Conservation (phyloP, 345 rosid genomes). For the Adansonia digitata region DNA sequence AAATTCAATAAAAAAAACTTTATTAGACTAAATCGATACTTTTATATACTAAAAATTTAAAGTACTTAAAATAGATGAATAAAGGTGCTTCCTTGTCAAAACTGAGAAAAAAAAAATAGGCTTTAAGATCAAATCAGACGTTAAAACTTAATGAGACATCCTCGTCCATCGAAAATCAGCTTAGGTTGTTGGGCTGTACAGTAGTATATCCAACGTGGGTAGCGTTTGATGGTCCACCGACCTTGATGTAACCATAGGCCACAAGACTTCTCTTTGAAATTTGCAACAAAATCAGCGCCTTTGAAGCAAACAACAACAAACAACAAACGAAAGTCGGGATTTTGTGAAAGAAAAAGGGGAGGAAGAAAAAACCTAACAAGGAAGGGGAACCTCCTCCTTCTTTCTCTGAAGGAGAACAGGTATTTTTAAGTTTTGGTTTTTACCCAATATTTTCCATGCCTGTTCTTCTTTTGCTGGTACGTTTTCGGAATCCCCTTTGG, state of each 20-base stretch:
- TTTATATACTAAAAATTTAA: no score
- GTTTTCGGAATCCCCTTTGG: background rate
- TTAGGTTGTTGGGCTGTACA: background rate
- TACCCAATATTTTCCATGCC: background rate
- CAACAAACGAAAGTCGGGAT: background rate
- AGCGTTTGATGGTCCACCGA: background rate
- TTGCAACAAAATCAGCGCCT: background rate
- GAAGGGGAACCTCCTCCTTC: background rate
- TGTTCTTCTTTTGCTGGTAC: constrained; percentile 20
- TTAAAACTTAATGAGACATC: background rate
- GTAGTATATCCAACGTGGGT: background rate
- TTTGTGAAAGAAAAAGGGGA: background rate
- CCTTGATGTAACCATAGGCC: background rate
- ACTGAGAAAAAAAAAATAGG: no score
- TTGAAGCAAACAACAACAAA: background rate
- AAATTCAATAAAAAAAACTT: no score
- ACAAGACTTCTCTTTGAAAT: background rate
- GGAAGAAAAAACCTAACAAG: background rate
- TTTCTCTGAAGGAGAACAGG: constrained; percentile 12
- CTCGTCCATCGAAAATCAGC: background rate
- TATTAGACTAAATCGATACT: no score
- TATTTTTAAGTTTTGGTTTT: background rate
- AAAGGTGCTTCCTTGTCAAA: no score
- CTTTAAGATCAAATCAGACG: background rate
- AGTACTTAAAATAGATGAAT: no score